Evolutionary conservation across 768 basidiomycete genomes (phyloP).

Genomic region (Boletus huronensis): DNA sequence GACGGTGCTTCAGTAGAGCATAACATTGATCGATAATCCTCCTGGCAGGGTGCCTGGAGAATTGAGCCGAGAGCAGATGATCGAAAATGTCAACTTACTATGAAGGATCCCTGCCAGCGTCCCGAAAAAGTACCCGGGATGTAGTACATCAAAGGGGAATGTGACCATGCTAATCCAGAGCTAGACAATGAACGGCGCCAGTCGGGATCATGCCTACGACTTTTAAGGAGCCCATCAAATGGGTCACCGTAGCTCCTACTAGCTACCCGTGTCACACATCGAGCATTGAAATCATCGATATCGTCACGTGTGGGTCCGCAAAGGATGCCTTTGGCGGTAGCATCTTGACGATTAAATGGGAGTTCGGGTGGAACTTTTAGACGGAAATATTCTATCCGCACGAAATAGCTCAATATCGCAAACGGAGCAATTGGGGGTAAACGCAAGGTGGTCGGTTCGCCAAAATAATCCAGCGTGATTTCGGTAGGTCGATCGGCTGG

Average conservation of each 20-base stretch:
- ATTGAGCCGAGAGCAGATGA: neutral
- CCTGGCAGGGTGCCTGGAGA: conserved; percentile 37
- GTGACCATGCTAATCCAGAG: neutral
- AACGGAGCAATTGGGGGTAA: conserved; percentile 45
- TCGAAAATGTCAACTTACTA: conserved; percentile 33
- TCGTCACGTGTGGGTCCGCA: conserved; percentile 48
- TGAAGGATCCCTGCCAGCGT: conserved; percentile 47
- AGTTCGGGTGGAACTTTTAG: conserved; percentile 41
- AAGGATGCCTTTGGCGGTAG: conserved; percentile 24
- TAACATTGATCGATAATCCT: conserved; percentile 39
- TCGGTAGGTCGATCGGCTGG: conserved; percentile 30
- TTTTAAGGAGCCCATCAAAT: conserved; percentile 23
- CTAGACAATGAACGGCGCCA: conserved; percentile 22
- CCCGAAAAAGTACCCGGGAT: conserved; percentile 44
- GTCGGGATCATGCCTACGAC: conserved; percentile 32
- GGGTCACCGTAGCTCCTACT: conserved; percentile 16
- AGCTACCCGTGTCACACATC: conserved; percentile 42
- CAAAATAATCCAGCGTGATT: conserved; percentile 42
- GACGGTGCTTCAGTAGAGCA: conserved; percentile 33
- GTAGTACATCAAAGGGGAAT: conserved; percentile 29
- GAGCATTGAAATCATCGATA: conserved; percentile 39
- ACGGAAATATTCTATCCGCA: conserved; percentile 35
- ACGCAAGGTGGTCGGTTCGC: conserved; percentile 30
- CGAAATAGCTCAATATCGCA: conserved; percentile 48
- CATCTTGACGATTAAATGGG: conserved; percentile 35